A percentile compares a stretch with the other conserved stretches of the same genome.
phyloP scores from a whole-genome alignment of 495 filamentous ascomycete species.

The Lasiosphaeris hirsuta region DNA sequence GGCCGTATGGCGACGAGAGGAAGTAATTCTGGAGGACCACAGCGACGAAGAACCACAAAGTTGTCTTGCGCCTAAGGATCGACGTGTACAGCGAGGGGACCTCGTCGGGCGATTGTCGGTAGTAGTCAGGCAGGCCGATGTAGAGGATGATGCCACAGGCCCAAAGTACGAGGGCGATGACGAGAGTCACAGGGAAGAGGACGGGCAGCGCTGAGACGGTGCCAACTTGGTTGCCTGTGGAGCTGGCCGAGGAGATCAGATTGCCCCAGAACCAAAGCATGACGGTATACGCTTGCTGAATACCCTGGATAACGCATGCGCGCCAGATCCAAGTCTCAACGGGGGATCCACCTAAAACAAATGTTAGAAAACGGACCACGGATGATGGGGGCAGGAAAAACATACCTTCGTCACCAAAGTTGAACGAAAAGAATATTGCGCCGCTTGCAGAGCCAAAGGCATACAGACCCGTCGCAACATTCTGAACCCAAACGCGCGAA shows the following conservation, averaged over 20 bases:
- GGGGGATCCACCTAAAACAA: constrained; percentile 41
- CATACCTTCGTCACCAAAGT: constrained; percentile 56
- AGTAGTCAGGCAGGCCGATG: constrained; percentile 60
- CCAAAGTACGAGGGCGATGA: constrained; percentile 49
- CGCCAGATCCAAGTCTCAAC: constrained; percentile 61
- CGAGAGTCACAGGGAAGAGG: constrained; percentile 45
- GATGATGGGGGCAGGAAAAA: background rate
- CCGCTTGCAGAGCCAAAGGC: constrained; percentile 57
- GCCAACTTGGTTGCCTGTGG: constrained; percentile 8
- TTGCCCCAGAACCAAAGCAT: constrained; percentile 62
- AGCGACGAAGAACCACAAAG: constrained; percentile 56
- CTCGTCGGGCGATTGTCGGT: constrained; percentile 62
- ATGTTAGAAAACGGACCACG: background rate
- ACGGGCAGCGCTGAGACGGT: constrained; percentile 21
- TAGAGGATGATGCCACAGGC: constrained; percentile 48
- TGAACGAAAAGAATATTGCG: constrained; percentile 62
- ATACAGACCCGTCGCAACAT: constrained; percentile 57
- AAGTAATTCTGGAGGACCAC: constrained; percentile 64
- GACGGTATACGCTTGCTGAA: constrained; percentile 58
- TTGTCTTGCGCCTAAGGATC: constrained; percentile 55
- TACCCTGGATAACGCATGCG: constrained; percentile 59
- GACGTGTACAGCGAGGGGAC: constrained; percentile 58
- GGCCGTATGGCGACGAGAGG: constrained; percentile 55
- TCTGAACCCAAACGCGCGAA: constrained; percentile 51
- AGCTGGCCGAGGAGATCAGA: constrained; percentile 25